These are phyloP conservation scores for Thalassiosira profunda DNA, from an alignment of 108 stramenopile species.

Conservation along the genomic window DNA sequence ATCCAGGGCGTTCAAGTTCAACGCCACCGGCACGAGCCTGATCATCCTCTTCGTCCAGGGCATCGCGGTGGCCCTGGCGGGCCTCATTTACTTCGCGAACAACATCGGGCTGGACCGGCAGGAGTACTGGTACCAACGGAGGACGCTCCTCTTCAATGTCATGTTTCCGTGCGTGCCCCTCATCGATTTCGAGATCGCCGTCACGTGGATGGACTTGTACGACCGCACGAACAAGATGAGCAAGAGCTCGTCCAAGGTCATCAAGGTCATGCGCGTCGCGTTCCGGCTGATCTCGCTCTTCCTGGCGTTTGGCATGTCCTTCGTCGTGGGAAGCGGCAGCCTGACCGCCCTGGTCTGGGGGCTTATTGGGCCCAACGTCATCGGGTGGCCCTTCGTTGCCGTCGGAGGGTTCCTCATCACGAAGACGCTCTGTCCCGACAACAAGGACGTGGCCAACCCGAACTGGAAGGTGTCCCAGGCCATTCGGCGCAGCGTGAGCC, in stretches of 20 bases:
- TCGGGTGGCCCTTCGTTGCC: slow-evolving; percentile 8
- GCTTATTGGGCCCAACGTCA: slow-evolving; percentile 4
- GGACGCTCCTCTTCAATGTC: slow-evolving; percentile 12
- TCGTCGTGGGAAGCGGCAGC: not conserved
- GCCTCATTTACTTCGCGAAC: slow-evolving; percentile 32
- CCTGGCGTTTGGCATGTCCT: slow-evolving; percentile 8
- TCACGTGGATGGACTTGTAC: slow-evolving; percentile 49
- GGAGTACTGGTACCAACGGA: slow-evolving; percentile 39
- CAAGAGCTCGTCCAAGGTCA: slow-evolving; percentile 21
- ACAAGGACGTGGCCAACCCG: slow-evolving; percentile 37
- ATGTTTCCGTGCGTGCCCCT: slow-evolving; percentile 6
- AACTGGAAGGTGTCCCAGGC: slow-evolving; percentile 41
- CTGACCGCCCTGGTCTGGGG: slow-evolving; percentile 4
- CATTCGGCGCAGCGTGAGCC: slow-evolving; percentile 24
- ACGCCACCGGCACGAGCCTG: slow-evolving; percentile 38
- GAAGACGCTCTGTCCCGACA: slow-evolving; percentile 37
- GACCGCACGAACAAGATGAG: slow-evolving; percentile 49
- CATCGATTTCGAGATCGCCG: slow-evolving; percentile 41
- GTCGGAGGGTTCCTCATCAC: slow-evolving; percentile 33
- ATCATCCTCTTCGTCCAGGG: slow-evolving; percentile 18
- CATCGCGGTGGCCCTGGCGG: not conserved
- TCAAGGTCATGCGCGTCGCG: slow-evolving; percentile 22
- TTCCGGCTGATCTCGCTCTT: slow-evolving; percentile 15
- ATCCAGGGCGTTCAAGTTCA: slow-evolving; percentile 37
- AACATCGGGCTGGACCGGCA: slow-evolving; percentile 24